Evolutionary conservation across 768 basidiomycete species (phyloP).

Genomic region (Lactarius pseudohatsudake): DNA sequence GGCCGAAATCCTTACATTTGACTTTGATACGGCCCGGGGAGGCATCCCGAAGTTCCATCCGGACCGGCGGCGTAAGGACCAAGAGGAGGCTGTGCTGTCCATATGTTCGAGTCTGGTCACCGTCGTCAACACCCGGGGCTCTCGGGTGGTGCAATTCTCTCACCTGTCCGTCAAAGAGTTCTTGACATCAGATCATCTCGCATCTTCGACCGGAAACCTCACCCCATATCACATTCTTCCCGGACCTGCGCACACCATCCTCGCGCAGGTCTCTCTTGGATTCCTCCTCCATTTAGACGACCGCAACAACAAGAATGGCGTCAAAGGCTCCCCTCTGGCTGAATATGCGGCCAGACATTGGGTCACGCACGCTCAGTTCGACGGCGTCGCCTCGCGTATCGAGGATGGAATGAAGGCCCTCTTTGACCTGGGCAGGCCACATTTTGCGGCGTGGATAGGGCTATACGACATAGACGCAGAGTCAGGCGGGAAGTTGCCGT

Average conservation of each 20-base stretch:
- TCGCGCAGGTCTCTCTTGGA: neutral
- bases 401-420: neutral
- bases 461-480: neutral
- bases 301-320: neutral
- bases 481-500: neutral
- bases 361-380: neutral
- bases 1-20: slow-evolving; percentile 18
- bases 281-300: neutral
- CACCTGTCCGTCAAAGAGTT: slow-evolving; percentile 19
- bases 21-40: slow-evolving; percentile 2
- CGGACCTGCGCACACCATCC: neutral
- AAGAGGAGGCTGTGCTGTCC: slow-evolving; percentile 2
- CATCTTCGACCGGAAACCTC: neutral
- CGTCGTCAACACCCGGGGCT: neutral
- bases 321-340: neutral
- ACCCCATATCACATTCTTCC: neutral
- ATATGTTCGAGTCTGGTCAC: slow-evolving; percentile 12
- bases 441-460: neutral
- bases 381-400: neutral
- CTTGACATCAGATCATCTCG: slow-evolving; percentile 4
- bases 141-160: slow-evolving; percentile 17
- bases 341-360: neutral
- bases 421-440: neutral
- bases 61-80: slow-evolving; percentile 8
- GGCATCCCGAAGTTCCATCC: slow-evolving; percentile 1